Evolutionary conservation across 1,139 yeast genomes (phyloP), one percentile per base, ranked within the genome.

Genomic region (Sugiyamaella japonica): DNA sequence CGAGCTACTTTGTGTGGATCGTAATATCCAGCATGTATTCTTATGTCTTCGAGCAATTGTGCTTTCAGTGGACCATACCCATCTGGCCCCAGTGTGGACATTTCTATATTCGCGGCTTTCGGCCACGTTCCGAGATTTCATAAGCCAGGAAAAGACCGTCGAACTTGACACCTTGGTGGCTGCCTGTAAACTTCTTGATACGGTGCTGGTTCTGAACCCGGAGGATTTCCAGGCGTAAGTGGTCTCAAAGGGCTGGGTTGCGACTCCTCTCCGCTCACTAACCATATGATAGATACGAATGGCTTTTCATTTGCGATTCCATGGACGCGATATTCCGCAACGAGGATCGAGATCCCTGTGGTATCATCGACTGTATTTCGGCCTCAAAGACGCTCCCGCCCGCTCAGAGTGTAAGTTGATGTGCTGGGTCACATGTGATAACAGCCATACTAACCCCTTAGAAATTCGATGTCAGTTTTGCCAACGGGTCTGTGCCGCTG

Each of bases 251-350:
- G n/a, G n/a, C n/a, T n/a, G n/a, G n/a, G n/a, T n/a, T n/a, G n/a
- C n/a, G n/a, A n/a, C n/a, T n/a, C n/a, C n/a, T n/a, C n/a, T 29
- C 4, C 48, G 43, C n/a, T 39, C 7, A 41, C 52, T 40, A 52
- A 37, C 41, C 41, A 38, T 39, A 29, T 41, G 9, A 8, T 40
- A 63, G 64, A 16, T 66, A 81, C 61, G 93, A 89, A 64, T 93
- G 98, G 98, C 74, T 91, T 1, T 93, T 89, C 68, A 80, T 91
- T 12, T 79, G 85, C 34, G 88, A 86, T 61, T 83, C 81, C 23
- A 79, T 85, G 38, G 90, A 86, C 60, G 83, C 88, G 8, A 76
- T 83, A 32, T 79, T 77, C 61, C 71, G 76, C 8, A 64, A 62
- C 5, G 59, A 70, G 2, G 70, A 77, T 58, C 64, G 65, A 10